Conservation (phyloP, 106 monocot genomes). For the Dendrobium chrysotoxum region DNA sequence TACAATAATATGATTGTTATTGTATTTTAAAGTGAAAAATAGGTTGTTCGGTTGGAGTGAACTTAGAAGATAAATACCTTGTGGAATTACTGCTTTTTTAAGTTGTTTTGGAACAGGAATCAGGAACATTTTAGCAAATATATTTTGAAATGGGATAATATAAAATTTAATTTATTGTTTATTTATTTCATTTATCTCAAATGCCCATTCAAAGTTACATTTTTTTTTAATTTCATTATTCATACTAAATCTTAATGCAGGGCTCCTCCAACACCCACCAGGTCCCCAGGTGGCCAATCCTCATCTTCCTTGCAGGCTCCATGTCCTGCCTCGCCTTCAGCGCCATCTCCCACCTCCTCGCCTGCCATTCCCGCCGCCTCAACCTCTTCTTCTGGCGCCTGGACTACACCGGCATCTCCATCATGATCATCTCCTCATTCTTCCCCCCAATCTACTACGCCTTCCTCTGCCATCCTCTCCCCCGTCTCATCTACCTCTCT, state of each 20-base stretch:
- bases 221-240: too few species aligned
- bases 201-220: neutral
- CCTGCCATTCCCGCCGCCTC: slow-evolving; percentile 80
- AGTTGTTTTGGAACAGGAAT: too few species aligned
- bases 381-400: slow-evolving; percentile 84
- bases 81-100: too few species aligned
- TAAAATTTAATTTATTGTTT: neutral
- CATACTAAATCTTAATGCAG: neutral
- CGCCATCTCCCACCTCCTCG: slow-evolving; percentile 69
- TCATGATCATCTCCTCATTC: slow-evolving; percentile 92
- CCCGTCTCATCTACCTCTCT: slow-evolving; percentile 60
- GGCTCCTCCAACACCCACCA: neutral
- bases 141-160: neutral
- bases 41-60: too few species aligned
- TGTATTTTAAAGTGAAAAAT: too few species aligned
- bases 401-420: slow-evolving; percentile 80
- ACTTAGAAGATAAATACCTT: too few species aligned
- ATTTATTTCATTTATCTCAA: neutral
- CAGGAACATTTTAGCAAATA: too few species aligned
- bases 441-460: slow-evolving; percentile 87
- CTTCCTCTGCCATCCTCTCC: slow-evolving; percentile 63
- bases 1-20: too few species aligned
- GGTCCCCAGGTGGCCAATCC: slow-evolving; percentile 69
- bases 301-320: slow-evolving; percentile 69
- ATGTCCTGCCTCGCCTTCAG: slow-evolving; percentile 77